These are phyloP conservation scores for Tetragonia tetragonoides DNA, from an alignment of 148 eudicot genomes.

Conservation along the genomic window DNA sequence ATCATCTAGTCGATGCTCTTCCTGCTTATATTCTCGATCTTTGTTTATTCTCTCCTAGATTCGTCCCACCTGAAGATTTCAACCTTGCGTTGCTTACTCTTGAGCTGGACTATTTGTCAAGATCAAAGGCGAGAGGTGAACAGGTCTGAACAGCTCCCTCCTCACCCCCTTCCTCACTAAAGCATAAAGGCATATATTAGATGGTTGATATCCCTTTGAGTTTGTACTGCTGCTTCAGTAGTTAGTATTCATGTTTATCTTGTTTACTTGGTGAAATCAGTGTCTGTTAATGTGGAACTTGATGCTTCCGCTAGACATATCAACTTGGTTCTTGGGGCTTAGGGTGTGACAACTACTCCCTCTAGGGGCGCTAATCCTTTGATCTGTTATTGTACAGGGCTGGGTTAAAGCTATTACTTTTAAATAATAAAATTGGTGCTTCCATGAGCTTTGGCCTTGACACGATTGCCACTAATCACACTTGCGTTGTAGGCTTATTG, in stretches of 20 bases:
- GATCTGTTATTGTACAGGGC: not conserved
- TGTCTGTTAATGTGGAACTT: not conserved
- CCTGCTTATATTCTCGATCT: constrained; percentile 5
- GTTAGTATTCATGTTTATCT: not conserved
- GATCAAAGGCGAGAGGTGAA: constrained; percentile 63
- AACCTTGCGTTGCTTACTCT: constrained; percentile 75
- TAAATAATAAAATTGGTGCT: too few relatives aligned
- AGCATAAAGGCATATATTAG: not conserved
- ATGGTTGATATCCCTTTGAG: not conserved
- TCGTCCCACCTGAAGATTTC: constrained; percentile 71
- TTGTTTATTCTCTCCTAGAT: constrained; percentile 33
- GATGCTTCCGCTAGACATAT: constrained; percentile 10
- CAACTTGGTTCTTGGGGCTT: not conserved
- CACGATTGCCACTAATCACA: not conserved
- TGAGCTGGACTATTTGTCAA: constrained; percentile 85
- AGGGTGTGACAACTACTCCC: not conserved
- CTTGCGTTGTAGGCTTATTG: not conserved
- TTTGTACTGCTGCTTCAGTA: not conserved
- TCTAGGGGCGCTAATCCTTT: not conserved
- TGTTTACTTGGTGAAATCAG: not conserved
- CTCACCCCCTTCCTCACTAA: not conserved
- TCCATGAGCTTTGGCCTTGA: not conserved
- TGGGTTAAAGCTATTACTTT: not conserved
- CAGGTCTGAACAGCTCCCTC: constrained; percentile 34
- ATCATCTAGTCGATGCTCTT: not conserved